Base-by-base conservation (phyloP, 2,329 filamentous ascomycete species). In the Herpotrichia juniperi region DNA sequence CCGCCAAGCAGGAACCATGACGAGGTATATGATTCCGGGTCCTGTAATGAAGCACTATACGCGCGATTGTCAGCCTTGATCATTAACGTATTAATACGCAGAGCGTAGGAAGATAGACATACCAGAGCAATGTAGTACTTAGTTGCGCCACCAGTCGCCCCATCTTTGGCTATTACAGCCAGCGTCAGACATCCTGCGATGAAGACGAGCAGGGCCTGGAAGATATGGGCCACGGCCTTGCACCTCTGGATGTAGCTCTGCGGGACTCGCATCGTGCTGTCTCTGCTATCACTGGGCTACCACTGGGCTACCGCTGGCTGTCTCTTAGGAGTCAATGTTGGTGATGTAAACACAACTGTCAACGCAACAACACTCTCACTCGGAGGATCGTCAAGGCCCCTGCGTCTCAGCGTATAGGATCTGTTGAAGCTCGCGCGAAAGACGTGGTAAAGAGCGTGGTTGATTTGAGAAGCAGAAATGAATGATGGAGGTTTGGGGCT, bases 1-100 rank as follows among this genome's bases (percentile, higher is more conserved):
- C 21, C 79, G 78, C 80, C 83, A 87, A 74, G 84, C 82, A 4
- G 84, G 84, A 4, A 84, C 81, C 67, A 83, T 83, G 40, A 80
- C 77, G 48, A 85, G 80, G 67, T 86, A 87, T 51, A 86, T 75
- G 30, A 86, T 73, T 24, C 80, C 81, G 11, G 83, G 83, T 35
- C 83, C 76, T 35, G 79, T 81, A 57, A 86, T 68, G 76, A 83
- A 86, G 66, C 84, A 86, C 84, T 86, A 56, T 40, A 19, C 11
- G 28, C 16, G 9, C 17, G 46, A 35, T 31, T 30, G 46, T 48
- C 46, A 48, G 46, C 35, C n/a, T 37, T 9, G 37, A 12, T 30
- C 39, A 19, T 6, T 19, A 5, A 6, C 16, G 21, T 19, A 10
- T 14, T 16, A 44, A 17, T 44, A 25, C 24, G 42, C 42, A 12